phyloP scores from a whole-genome alignment of 139 green algal genomes.

The Chlorokybus atmophyticus region DNA sequence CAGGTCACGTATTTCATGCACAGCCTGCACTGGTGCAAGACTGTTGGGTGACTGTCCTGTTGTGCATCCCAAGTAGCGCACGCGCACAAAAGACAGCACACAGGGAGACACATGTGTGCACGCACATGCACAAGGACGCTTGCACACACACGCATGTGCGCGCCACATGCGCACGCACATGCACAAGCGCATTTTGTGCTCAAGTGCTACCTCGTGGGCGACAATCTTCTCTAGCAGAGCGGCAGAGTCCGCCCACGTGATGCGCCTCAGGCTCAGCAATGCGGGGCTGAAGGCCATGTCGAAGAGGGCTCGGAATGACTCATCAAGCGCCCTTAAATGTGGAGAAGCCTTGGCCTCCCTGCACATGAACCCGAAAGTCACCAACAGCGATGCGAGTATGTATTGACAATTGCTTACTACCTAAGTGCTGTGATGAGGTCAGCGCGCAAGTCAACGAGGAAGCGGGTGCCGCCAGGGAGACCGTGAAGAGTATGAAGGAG shows the following conservation, averaged over 20 bases:
- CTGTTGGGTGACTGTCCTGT: neutral
- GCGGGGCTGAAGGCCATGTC: slow-evolving; percentile 55
- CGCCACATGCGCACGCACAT: too few relatives aligned
- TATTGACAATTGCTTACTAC: neutral
- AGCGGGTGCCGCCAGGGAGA: slow-evolving; percentile 42
- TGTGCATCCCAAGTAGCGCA: slow-evolving; percentile 24
- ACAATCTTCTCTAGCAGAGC: slow-evolving; percentile 49
- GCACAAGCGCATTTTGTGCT: too few relatives aligned
- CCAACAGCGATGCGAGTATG: neutral
- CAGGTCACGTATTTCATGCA: slow-evolving; percentile 44
- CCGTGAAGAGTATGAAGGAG: slow-evolving; percentile 45
- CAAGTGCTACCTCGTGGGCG: slow-evolving; percentile 4
- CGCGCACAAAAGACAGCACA: too few relatives aligned
- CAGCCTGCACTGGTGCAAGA: slow-evolving; percentile 36
- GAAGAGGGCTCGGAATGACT: slow-evolving; percentile 35
- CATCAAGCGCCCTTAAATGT: slow-evolving; percentile 8
- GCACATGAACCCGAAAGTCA: neutral
- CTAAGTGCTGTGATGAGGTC: slow-evolving; percentile 38
- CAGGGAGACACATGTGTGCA: too few relatives aligned
- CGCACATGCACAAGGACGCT: too few relatives aligned
- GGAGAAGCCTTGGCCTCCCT: neutral
- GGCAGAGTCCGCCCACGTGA: slow-evolving; percentile 51
- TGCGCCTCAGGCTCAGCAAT: slow-evolving; percentile 46
- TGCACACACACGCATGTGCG: too few relatives aligned
- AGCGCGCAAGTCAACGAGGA: slow-evolving; percentile 48